These are phyloP conservation scores for Rhodotorula sp. DNA, from an alignment of 1,284 basidiomycete species.

Conservation along the genomic window DNA sequence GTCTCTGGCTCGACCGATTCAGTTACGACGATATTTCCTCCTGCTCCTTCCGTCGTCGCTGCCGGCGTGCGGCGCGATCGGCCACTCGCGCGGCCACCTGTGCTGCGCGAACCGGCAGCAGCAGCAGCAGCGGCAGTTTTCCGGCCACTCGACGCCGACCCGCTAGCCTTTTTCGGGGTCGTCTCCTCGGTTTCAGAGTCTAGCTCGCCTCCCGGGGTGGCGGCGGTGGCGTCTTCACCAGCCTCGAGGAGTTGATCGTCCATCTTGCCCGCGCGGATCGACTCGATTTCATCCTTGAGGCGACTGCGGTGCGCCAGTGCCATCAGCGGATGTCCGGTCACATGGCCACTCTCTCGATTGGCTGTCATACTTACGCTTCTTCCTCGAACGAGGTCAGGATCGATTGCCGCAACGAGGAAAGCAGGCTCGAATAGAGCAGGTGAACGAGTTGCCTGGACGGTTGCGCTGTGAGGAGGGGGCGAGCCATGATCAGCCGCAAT, in stretches of 20 bases:
- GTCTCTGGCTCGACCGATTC: not conserved
- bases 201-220: not conserved
- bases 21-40: not conserved
- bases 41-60: not conserved
- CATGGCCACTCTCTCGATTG: too few relatives aligned
- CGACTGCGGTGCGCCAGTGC: not conserved
- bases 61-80: not conserved
- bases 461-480: constrained; percentile 1
- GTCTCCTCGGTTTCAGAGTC: constrained; percentile 1
- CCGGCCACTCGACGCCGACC: not conserved
- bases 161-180: constrained; percentile 1
- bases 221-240: not conserved
- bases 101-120: not conserved
- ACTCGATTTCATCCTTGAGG: constrained; percentile 9
- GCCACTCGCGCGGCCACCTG: not conserved
- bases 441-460: constrained; percentile 26
- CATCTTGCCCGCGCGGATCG: not conserved
- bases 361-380: constrained; percentile 18
- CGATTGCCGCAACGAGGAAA: constrained; percentile 2
- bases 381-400: constrained; percentile 8
- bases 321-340: not conserved
- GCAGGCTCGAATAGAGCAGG: constrained; percentile 19
- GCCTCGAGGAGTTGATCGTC: not conserved
- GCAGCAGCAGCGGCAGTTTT: too few relatives aligned
- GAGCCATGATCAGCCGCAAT: not conserved